These are phyloP conservation scores for Keqinozyma sinolaborantium DNA, from an alignment of 1,139 yeast genomes.

Conservation along the genomic window DNA sequence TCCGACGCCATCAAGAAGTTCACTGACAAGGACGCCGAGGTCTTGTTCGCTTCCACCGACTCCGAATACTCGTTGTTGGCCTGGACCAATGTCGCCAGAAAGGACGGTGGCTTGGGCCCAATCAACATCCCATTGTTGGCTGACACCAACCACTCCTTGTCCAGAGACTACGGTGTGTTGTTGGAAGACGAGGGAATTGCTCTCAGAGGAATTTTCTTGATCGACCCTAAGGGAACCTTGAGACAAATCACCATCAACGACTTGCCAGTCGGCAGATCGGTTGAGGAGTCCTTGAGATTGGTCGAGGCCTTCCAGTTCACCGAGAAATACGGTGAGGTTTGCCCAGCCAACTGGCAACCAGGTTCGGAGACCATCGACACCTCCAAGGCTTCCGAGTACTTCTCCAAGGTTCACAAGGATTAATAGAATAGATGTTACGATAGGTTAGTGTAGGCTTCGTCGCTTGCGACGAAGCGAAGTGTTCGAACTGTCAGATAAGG, in stretches of 20 bases:
- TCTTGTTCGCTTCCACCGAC: conserved; percentile 95
- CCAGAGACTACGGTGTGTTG: conserved; percentile 95
- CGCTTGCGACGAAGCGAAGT: no score
- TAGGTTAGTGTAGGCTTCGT: no score
- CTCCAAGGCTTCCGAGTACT: conserved; percentile 75
- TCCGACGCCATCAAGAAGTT: conserved; percentile 92
- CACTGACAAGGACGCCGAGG: conserved; percentile 81
- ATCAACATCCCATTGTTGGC: conserved; percentile 92
- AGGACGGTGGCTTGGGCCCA: conserved; percentile 97
- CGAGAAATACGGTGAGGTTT: conserved; percentile 96
- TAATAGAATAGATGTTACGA: conserved; percentile 1
- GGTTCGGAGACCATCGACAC: conserved; percentile 95
- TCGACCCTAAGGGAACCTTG: conserved; percentile 90
- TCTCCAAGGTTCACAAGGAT: conserved; percentile 49
- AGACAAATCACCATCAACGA: conserved; percentile 98
- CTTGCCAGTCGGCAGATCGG: conserved; percentile 98
- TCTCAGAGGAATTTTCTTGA: conserved; percentile 95
- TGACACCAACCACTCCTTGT: conserved; percentile 92
- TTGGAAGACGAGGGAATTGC: conserved; percentile 95
- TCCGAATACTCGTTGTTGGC: conserved; percentile 96
- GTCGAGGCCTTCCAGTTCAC: conserved; percentile 99
- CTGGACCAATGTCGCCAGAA: conserved; percentile 95
- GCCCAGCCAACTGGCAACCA: conserved; percentile 99
- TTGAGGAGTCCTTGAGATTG: conserved; percentile 94
- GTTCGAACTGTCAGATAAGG: no score